Percentiles rank a stretch among this genome's conserved stretches.
These are phyloP conservation scores for Pterocarpus santalinus DNA, from an alignment of 306 rosid genomes.

Conservation along the genomic window DNA sequence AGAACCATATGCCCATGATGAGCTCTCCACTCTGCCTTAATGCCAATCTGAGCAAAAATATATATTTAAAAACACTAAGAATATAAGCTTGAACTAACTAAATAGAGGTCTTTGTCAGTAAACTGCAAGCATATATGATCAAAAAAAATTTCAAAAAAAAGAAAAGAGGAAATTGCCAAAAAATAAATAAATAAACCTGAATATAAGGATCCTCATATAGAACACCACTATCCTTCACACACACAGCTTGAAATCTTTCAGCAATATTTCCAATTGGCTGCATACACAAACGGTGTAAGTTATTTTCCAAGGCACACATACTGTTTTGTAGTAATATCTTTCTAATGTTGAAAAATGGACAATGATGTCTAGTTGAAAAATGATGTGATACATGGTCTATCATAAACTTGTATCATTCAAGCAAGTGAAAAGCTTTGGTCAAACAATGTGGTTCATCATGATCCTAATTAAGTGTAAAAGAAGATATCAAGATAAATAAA, in stretches of 20 bases:
- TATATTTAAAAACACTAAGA: constrained; percentile 14
- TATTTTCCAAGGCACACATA: constrained; percentile 42
- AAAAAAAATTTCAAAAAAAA: not conserved
- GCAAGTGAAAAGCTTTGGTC: constrained; percentile 11
- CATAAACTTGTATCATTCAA: constrained; percentile 32
- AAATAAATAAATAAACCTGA: constrained; percentile 67
- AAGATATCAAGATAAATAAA: not conserved
- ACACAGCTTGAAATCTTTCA: constrained; percentile 90
- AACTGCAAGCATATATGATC: not conserved
- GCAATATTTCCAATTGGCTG: constrained; percentile 97
- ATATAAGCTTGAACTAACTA: constrained; percentile 30
- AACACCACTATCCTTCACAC: constrained; percentile 98
- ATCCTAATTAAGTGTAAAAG: constrained; percentile 12
- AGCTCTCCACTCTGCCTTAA: constrained; percentile 96
- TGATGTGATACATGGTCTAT: constrained; percentile 20
- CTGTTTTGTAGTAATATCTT: constrained; percentile 27
- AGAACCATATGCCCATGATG: constrained; percentile 94
- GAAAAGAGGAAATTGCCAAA: constrained; percentile 16
- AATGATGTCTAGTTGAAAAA: constrained; percentile 24
- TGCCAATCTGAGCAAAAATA: constrained; percentile 71
- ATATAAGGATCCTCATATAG: constrained; percentile 96
- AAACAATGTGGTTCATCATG: constrained; percentile 28
- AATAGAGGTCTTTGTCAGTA: constrained; percentile 21
- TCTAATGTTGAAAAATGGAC: constrained; percentile 39
- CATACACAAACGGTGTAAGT: constrained; percentile 48